Evolutionary conservation across 139 green algal species (phyloP).

Genomic region (Chlorella sp.): DNA sequence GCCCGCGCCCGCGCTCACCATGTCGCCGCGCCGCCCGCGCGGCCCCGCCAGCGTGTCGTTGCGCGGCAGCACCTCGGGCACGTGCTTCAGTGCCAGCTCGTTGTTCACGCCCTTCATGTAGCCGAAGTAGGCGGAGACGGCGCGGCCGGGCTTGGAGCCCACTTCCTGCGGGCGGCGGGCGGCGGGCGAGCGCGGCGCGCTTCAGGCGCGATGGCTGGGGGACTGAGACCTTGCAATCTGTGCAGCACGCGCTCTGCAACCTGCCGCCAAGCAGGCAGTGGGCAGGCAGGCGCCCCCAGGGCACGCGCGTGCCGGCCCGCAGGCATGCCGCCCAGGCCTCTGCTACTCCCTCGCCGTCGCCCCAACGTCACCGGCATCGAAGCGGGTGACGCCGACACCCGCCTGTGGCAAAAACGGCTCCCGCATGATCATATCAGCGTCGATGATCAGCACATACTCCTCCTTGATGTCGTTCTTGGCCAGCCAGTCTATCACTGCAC

Average conservation of each 20-base stretch:
- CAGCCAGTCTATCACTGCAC: slow-evolving; percentile 69
- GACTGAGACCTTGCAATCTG: too few species aligned
- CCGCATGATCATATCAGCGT: slow-evolving; percentile 65
- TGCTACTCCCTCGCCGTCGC: too few species aligned
- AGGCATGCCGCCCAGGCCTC: too few species aligned
- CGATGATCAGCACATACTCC: slow-evolving; percentile 61
- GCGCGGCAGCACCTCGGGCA: slow-evolving; percentile 52
- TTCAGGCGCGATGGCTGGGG: too few species aligned
- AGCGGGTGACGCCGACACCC: too few species aligned
- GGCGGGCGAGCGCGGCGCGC: too few species aligned
- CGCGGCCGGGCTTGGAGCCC: slow-evolving; percentile 21
- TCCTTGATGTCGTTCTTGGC: slow-evolving; percentile 38
- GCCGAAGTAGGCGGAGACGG: slow-evolving; percentile 37
- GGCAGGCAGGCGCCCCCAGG: too few species aligned
- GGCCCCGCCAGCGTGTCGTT: slow-evolving; percentile 62
- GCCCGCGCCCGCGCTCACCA: background rate
- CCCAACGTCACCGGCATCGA: too few species aligned
- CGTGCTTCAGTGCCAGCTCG: slow-evolving; percentile 48
- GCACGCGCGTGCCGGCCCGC: too few species aligned
- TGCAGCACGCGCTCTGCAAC: too few species aligned
- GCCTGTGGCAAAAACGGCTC: slow-evolving; percentile 21
- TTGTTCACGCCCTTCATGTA: slow-evolving; percentile 49
- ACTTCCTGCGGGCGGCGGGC: slow-evolving; percentile 1
- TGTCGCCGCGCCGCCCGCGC: slow-evolving; percentile 15
- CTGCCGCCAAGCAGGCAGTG: too few species aligned